phyloP scores from a whole-genome alignment of 2,329 filamentous ascomycete species.

The Stachybotrys chartarum region DNA sequence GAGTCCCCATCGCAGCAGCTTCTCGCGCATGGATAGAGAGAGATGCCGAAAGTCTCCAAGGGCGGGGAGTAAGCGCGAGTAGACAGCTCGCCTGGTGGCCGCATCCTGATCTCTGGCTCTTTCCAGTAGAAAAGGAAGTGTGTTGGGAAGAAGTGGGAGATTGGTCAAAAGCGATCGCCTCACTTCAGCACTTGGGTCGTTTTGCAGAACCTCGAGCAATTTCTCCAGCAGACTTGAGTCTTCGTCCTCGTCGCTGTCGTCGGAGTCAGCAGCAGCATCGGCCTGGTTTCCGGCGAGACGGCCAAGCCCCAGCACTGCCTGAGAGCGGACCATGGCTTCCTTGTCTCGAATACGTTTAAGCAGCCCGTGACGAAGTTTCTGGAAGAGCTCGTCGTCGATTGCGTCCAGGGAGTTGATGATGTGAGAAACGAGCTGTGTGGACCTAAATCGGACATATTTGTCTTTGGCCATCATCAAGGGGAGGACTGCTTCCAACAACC shows the following conservation, averaged over 20 bases:
- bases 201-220: slow-evolving; percentile 80
- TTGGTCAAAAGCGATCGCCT: slow-evolving; percentile 82
- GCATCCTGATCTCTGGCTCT: slow-evolving; percentile 84
- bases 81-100: slow-evolving; percentile 75
- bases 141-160: slow-evolving; percentile 75
- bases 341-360: slow-evolving; percentile 88
- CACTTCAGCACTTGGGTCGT: slow-evolving; percentile 91
- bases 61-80: slow-evolving; percentile 77
- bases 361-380: slow-evolving; percentile 70
- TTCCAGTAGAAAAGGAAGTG: slow-evolving; percentile 82
- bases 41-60: slow-evolving; percentile 92
- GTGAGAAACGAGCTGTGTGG: slow-evolving; percentile 84
- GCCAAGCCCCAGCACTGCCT: slow-evolving; percentile 86
- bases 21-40: slow-evolving; percentile 89
- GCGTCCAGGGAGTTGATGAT: slow-evolving; percentile 88
- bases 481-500: slow-evolving; percentile 65
- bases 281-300: slow-evolving; percentile 73
- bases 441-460: slow-evolving; percentile 82
- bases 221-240: slow-evolving; percentile 70
- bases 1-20: slow-evolving; percentile 88
- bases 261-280: slow-evolving; percentile 61
- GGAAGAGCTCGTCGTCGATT: slow-evolving; percentile 87
- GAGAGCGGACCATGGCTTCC: slow-evolving; percentile 83
- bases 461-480: slow-evolving; percentile 81
- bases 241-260: slow-evolving; percentile 58